Evolutionary conservation across 352 stramenopile species (phyloP), one percentile per base, ranked within the genome.

Genomic region (Halophytophthora batemanensis): DNA sequence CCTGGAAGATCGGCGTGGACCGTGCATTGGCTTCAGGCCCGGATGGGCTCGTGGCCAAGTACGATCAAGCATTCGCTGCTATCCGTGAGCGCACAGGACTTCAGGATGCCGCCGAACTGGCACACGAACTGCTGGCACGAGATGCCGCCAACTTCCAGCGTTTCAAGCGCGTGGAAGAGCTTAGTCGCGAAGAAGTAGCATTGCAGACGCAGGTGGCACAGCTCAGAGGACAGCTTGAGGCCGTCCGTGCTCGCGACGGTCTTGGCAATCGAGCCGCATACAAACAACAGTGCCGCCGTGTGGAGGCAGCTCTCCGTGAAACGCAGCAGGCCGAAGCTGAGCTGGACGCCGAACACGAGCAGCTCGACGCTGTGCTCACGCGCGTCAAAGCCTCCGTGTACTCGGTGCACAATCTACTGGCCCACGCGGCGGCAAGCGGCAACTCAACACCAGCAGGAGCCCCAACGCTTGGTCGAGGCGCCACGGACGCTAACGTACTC

Each of bases 91-190:
- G 70, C 8, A 88, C 74, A 22, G 77, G 81, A 2, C 66, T 83
- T 2, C 53, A 59, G n/a, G 76, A 89, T 40, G 69, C 79, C 12
- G 58, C 66, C 0, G 64, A 68, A 45, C 62, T 91, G 22, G 67
- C 77, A 13, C 48, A 67, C 2, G 77, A 79, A 23, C 71, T 91
- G 41, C 45, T 81, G 12, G 42, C 49, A 38, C 82, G 80, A 14
- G 81, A 91, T 48, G 81, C 86, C 43, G 74, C 76, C 36, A 91
- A 91, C 45, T 91, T 91, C 42, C 82, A 89, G 59, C 79, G 75
- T 19, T 91, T 91, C 54, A 83, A 86, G 53, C 77, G 73, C 29
- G 78, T 87, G 11, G 81, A 91, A 41, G 74, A 78, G 37, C 48
- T 91, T 7, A 73, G 84, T 37, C 65, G 69, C 7, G 81, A 91